Evolutionary conservation across 1,139 yeast species (phyloP).

Genomic region (Candida sojae): DNA sequence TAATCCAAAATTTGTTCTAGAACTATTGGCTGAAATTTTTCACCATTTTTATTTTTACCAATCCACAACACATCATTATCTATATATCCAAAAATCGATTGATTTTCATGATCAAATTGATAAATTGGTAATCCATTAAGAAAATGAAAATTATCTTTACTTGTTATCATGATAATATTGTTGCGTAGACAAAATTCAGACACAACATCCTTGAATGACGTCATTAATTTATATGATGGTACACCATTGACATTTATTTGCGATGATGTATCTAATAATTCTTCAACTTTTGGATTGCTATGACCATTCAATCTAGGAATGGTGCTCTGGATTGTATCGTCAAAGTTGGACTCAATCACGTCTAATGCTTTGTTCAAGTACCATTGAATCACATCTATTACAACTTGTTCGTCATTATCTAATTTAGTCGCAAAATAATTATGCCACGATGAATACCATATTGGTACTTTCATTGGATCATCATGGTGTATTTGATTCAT

Average conservation of each 20-base stretch:
- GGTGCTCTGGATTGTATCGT: background rate
- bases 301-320: slow-evolving; percentile 22
- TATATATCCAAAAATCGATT: slow-evolving; percentile 23
- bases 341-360: slow-evolving; percentile 12
- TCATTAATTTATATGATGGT: slow-evolving; percentile 30
- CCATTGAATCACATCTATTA: slow-evolving; percentile 22
- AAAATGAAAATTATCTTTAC: slow-evolving; percentile 20
- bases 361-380: slow-evolving; percentile 24
- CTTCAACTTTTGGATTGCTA: slow-evolving; percentile 11
- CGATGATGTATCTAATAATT: slow-evolving; percentile 9
- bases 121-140: slow-evolving; percentile 26
- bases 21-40: slow-evolving; percentile 24
- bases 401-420: background rate
- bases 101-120: slow-evolving; percentile 15
- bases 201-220: slow-evolving; percentile 43
- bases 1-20: slow-evolving; percentile 18
- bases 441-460: slow-evolving; percentile 19
- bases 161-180: slow-evolving; percentile 23
- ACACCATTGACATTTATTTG: slow-evolving; percentile 25
- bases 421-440: slow-evolving; percentile 9
- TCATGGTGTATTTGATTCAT: slow-evolving; percentile 7
- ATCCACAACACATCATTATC: slow-evolving; percentile 39
- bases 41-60: slow-evolving; percentile 7
- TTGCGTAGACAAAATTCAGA: slow-evolving; percentile 27
- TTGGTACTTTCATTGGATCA: slow-evolving; percentile 4